Evolutionary conservation across 331 rosid genomes (phyloP).

Genomic region (Pyracantha coccinea): DNA sequence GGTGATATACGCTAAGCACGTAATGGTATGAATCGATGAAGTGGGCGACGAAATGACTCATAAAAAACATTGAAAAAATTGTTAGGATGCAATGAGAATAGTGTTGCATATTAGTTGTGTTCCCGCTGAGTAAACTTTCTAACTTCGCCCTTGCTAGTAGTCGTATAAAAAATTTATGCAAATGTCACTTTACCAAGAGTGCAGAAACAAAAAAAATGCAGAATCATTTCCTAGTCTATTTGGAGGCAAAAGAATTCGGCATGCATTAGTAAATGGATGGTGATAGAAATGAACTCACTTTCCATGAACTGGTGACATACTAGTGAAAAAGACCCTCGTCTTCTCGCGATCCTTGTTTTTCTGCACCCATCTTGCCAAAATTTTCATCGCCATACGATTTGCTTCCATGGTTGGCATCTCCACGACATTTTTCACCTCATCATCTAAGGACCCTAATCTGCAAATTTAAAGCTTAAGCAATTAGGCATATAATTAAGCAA

Average conservation of each 20-base stretch:
- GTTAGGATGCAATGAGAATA: no score
- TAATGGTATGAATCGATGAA: no score
- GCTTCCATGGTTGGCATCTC: slow-evolving; percentile 69
- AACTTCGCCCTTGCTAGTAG: no score
- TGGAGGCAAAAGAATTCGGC: slow-evolving; percentile 1
- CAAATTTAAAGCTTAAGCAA: neutral
- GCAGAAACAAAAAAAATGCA: no score
- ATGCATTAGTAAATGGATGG: neutral
- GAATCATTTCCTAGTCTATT: no score
- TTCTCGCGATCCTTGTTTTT: slow-evolving; percentile 70
- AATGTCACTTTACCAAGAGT: no score
- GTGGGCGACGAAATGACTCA: no score
- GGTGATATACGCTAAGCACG: no score
- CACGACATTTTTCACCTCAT: slow-evolving; percentile 54
- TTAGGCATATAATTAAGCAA: neutral
- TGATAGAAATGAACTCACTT: slow-evolving; percentile 34
- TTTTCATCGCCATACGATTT: slow-evolving; percentile 79
- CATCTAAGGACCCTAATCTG: slow-evolving; percentile 72
- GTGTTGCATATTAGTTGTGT: no score
- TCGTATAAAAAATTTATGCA: no score
- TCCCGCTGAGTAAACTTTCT: no score
- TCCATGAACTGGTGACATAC: slow-evolving; percentile 86
- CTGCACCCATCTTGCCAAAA: slow-evolving; percentile 71
- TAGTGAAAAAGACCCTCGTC: slow-evolving; percentile 71
- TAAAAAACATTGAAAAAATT: no score